phyloP scores from a whole-genome alignment of 192 early-diverging fungal species.

The Coemansia sp. region DNA sequence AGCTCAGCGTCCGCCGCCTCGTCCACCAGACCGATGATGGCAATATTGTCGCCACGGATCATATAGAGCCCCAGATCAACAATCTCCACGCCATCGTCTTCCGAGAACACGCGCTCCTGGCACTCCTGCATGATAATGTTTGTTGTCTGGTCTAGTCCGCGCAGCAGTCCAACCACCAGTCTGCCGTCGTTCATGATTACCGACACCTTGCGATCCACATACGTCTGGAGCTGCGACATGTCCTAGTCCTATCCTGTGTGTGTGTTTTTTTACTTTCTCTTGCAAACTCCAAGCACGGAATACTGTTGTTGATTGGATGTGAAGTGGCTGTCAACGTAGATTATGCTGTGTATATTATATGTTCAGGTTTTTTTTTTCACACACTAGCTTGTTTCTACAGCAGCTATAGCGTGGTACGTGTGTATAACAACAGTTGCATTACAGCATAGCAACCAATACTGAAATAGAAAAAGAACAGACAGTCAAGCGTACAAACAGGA shows the following conservation, averaged over 20 bases:
- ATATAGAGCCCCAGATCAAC: conserved; percentile 56
- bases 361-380: no score
- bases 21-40: conserved; percentile 50
- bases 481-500: no score
- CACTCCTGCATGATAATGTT: conserved; percentile 57
- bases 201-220: conserved; percentile 40
- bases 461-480: no score
- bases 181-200: conserved; percentile 50
- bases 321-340: no score
- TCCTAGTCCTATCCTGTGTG: no score
- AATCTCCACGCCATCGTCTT: conserved; percentile 56
- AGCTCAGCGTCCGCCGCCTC: conserved; percentile 33
- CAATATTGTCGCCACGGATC: conserved; percentile 58
- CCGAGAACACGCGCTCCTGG: conserved; percentile 57
- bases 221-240: conserved; percentile 51
- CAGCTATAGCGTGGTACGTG: no score
- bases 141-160: conserved; percentile 57
- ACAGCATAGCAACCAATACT: no score
- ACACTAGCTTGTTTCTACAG: no score
- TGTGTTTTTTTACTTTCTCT: background rate
- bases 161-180: conserved; percentile 51
- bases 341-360: no score
- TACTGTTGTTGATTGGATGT: no score
- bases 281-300: no score
- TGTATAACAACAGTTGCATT: no score